A percentile compares a stretch with the other conserved stretches of the same genome.
Evolutionary conservation across 768 basidiomycete genomes (phyloP).

Genomic region (Russula dissimulans): DNA sequence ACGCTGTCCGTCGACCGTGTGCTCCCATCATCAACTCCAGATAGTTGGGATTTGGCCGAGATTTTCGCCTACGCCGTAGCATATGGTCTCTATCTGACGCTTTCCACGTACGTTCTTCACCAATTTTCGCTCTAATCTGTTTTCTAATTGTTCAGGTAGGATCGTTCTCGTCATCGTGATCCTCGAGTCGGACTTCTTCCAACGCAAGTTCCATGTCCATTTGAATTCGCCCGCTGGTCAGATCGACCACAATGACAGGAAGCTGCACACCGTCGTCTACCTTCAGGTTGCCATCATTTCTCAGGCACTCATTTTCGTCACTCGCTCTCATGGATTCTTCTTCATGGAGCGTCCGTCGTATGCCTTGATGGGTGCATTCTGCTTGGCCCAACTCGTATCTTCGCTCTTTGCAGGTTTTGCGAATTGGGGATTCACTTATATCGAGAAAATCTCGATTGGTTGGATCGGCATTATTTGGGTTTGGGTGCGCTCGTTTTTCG

Average conservation of each 20-base stretch:
- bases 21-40: constrained; percentile 83
- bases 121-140: constrained; percentile 1
- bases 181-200: constrained; percentile 84
- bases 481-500: constrained; percentile 49
- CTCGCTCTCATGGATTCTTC: constrained; percentile 91
- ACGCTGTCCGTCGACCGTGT: constrained; percentile 95
- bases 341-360: constrained; percentile 92
- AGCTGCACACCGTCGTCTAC: constrained; percentile 86
- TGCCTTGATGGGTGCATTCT: constrained; percentile 86
- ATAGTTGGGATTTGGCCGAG: constrained; percentile 93
- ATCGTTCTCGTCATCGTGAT: constrained; percentile 76
- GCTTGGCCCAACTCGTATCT: constrained; percentile 86
- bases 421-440: constrained; percentile 90
- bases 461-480: constrained; percentile 99
- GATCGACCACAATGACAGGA: constrained; percentile 49
- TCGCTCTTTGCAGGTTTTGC: constrained; percentile 93
- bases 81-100: constrained; percentile 88
- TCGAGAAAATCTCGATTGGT: constrained; percentile 70
- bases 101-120: constrained; percentile 63
- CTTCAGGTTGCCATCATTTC: constrained; percentile 98
- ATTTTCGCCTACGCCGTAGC: constrained; percentile 94
- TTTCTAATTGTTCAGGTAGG: constrained; percentile 30
- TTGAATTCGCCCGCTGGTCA: constrained; percentile 29
- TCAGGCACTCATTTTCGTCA: constrained; percentile 94
- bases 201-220: constrained; percentile 68